Evolutionary conservation across 1,139 yeast genomes (phyloP).

Genomic region (Lodderomyces theae): DNA sequence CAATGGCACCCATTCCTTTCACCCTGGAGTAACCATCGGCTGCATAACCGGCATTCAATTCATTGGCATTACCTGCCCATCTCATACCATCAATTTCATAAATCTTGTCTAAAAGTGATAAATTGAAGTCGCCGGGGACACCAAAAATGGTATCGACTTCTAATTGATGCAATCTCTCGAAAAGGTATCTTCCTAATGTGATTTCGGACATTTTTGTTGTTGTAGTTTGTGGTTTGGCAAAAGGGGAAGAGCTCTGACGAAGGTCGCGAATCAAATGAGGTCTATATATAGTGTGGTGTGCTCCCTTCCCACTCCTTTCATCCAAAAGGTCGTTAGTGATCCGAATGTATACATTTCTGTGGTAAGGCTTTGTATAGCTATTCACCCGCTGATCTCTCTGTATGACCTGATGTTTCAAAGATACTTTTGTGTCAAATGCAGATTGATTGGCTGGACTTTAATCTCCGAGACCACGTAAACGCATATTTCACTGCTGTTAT

Average conservation of each 20-base stretch:
- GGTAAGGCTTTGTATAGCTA: no score
- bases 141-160: conserved; percentile 66
- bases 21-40: conserved; percentile 72
- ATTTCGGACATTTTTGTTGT: conserved; percentile 33
- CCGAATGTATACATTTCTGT: background rate
- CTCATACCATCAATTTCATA: conserved; percentile 24
- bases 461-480: background rate
- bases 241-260: background rate
- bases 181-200: conserved; percentile 45
- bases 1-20: conserved; percentile 40
- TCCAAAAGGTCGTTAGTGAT: conserved; percentile 1
- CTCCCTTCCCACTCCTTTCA: no score
- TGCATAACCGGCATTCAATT: conserved; percentile 68
- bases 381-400: background rate
- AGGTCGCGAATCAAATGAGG: background rate
- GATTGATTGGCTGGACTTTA: conserved; percentile 4
- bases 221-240: background rate
- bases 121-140: conserved; percentile 78
- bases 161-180: conserved; percentile 56
- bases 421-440: background rate
- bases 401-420: background rate
- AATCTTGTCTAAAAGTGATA: conserved; percentile 63
- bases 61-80: conserved; percentile 75
- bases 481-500: background rate
- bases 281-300: background rate